Evolutionary conservation across 768 basidiomycete species (phyloP), one percentile per base, ranked within the genome.

Genomic region (Boletus insuetus): DNA sequence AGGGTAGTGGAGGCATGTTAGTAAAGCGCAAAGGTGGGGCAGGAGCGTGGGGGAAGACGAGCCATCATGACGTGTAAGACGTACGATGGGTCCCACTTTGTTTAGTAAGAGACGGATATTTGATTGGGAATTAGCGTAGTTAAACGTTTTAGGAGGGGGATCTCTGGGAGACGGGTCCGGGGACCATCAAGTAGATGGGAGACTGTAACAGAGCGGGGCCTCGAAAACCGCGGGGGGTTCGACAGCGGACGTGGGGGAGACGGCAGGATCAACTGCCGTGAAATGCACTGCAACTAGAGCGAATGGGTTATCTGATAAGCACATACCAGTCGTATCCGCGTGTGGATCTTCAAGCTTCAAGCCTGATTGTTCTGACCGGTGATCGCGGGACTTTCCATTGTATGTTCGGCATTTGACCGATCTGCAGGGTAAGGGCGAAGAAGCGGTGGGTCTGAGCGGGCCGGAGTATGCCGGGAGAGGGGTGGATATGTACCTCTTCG

Each of bases 41-140:
- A 26, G 29, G 46, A 49, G 49, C 22, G 38, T 54, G 56, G 46
- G 43, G 51, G 29, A 16, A 39, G 20, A 45, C n/a, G 17, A 51
- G 44, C 22, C 46, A 44, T 47, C 56, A 53, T 69, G 67, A 66
- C 61, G 64, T 66, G 58, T 60, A 55, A 51, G 16, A 41, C 26
- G 46, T 31, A 31, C 10, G 7, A 35, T 40, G 46, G 37, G 17
- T 20, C 8, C 12, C 22, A 37, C 43, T 41, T 46, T 44, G 43
- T 54, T 62, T 55, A 41, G 67, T 66, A 62, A 59, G 54, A 62
- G 39, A 53, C 58, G 55, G 59, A 58, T 38, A 64, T 55, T 58
- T 56, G 62, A 69, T 67, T 64, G 57, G 22, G 53, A 69, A 65
- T 71, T 69, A 71, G 53, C 59, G 54, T 71, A 55, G 62, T 69